These are phyloP conservation scores for Baudoinia panamericana DNA, from an alignment of 495 filamentous ascomycete genomes.

Conservation along the genomic window DNA sequence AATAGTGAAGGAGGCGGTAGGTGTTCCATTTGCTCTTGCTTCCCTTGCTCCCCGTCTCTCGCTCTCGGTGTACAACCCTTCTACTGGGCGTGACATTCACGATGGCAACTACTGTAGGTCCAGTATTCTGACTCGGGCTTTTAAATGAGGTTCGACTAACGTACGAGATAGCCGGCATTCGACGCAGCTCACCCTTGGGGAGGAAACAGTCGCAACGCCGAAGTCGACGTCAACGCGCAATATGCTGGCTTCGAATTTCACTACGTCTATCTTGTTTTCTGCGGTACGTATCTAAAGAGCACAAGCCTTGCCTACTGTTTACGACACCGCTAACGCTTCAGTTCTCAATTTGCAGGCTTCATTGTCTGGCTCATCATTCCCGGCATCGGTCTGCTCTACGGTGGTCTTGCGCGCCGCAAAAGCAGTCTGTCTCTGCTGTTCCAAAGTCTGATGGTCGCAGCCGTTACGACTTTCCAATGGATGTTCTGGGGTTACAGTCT, in stretches of 20 bases:
- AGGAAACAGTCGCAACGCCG: constrained; percentile 19
- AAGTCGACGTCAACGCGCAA: constrained; percentile 38
- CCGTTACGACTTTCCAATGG: constrained; percentile 39
- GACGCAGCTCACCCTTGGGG: constrained; percentile 24
- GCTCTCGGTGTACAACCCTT: too few species aligned
- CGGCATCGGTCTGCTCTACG: constrained; percentile 46
- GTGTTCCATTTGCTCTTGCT: too few species aligned
- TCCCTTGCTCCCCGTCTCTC: too few species aligned
- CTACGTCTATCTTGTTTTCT: constrained; percentile 39
- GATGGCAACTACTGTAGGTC: too few species aligned
- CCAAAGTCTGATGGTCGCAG: constrained; percentile 39
- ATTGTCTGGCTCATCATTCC: constrained; percentile 44
- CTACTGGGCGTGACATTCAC: too few species aligned
- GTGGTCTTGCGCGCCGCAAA: constrained; percentile 45
- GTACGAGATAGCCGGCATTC: constrained; percentile 27
- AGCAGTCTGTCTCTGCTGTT: constrained; percentile 44
- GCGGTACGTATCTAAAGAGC: constrained; percentile 23
- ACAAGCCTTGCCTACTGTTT: too few species aligned
- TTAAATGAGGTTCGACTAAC: too few species aligned
- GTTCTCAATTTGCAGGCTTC: constrained; percentile 22
- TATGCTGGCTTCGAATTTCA: constrained; percentile 39
- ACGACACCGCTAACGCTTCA: too few species aligned
- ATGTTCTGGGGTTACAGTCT: constrained; percentile 48
- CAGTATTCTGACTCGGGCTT: too few species aligned
- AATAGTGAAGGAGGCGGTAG: too few species aligned